Evolutionary conservation across 129 eudicot species (phyloP).

Genomic region (Chrysanthemum makinoi): DNA sequence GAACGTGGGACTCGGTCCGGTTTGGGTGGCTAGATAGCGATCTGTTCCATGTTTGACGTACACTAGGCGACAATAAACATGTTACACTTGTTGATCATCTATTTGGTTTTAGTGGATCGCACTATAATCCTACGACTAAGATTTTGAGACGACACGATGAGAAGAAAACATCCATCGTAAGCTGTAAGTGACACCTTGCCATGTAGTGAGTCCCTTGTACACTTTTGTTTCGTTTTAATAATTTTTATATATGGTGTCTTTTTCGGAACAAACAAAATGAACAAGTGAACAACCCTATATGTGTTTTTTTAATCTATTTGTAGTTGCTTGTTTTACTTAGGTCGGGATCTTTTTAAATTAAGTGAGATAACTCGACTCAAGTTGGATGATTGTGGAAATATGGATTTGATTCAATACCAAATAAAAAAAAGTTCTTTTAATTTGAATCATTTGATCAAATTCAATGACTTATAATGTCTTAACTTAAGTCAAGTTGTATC

Average conservation of each 20-base stretch:
- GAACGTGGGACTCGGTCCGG: slow-evolving; percentile 40
- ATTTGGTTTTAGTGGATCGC: background rate
- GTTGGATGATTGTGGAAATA: too few relatives aligned
- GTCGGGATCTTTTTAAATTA: too few relatives aligned
- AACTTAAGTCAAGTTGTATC: too few relatives aligned
- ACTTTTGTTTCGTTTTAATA: background rate
- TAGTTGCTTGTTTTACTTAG: slow-evolving; percentile 25
- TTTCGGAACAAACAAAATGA: slow-evolving; percentile 35
- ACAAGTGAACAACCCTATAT: slow-evolving; percentile 8
- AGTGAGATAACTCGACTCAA: too few relatives aligned
- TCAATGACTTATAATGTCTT: too few relatives aligned
- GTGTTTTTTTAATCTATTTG: slow-evolving; percentile 2
- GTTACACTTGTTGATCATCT: slow-evolving; percentile 25
- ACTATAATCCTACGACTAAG: slow-evolving; percentile 26
- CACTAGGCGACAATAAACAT: slow-evolving; percentile 16
- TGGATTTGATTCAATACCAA: too few relatives aligned
- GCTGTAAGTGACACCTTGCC: slow-evolving; percentile 27
- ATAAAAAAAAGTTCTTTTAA: too few relatives aligned
- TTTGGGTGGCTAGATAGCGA: slow-evolving; percentile 41
- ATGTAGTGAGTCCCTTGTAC: slow-evolving; percentile 3
- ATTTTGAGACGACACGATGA: background rate
- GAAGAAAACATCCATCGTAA: slow-evolving; percentile 13
- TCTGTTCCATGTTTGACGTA: slow-evolving; percentile 27
- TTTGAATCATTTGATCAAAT: too few relatives aligned
- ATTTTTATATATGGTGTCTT: slow-evolving; percentile 14